These are phyloP conservation scores for Linderniella brevidens DNA, from an alignment of 257 asterid species.

Conservation along the genomic window DNA sequence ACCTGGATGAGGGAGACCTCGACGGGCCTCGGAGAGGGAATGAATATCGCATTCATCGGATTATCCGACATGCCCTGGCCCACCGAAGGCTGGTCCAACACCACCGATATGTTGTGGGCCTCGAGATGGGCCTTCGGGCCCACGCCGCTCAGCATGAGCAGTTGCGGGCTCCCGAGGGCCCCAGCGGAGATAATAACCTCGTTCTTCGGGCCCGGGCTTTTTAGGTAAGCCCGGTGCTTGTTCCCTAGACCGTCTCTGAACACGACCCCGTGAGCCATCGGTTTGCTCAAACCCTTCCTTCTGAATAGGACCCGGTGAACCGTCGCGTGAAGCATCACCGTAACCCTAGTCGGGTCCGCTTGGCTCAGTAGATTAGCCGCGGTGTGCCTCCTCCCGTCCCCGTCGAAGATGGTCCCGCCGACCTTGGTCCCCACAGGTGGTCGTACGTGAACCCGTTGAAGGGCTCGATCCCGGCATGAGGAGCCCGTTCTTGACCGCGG, in stretches of 20 bases:
- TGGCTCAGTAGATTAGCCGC: constrained; percentile 67
- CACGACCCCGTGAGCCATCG: constrained; percentile 51
- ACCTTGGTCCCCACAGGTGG: constrained; percentile 50
- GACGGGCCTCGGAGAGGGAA: constrained; percentile 69
- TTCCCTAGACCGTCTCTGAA: constrained; percentile 50
- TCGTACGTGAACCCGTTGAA: constrained; percentile 60
- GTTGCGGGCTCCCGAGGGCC: constrained; percentile 89
- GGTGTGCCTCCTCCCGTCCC: constrained; percentile 39
- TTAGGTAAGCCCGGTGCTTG: constrained; percentile 49
- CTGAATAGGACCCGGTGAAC: constrained; percentile 43
- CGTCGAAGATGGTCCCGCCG: constrained; percentile 66
- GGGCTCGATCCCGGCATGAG: constrained; percentile 45
- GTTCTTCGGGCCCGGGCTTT: constrained; percentile 26
- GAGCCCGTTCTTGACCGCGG: constrained; percentile 55
- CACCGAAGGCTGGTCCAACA: constrained; percentile 57
- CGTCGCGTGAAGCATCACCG: constrained; percentile 44
- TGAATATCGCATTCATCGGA: constrained; percentile 77
- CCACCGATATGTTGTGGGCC: constrained; percentile 33
- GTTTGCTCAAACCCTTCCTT: constrained; percentile 34
- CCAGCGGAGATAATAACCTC: constrained; percentile 74
- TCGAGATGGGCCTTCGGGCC: constrained; percentile 50
- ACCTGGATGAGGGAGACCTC: constrained; percentile 81
- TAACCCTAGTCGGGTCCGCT: constrained; percentile 35
- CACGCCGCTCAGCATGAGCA: constrained; percentile 67
- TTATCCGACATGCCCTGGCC: constrained; percentile 90